These are phyloP conservation scores for Pseudocercospora vitis DNA, from an alignment of 2,329 filamentous ascomycete genomes.

Conservation along the genomic window DNA sequence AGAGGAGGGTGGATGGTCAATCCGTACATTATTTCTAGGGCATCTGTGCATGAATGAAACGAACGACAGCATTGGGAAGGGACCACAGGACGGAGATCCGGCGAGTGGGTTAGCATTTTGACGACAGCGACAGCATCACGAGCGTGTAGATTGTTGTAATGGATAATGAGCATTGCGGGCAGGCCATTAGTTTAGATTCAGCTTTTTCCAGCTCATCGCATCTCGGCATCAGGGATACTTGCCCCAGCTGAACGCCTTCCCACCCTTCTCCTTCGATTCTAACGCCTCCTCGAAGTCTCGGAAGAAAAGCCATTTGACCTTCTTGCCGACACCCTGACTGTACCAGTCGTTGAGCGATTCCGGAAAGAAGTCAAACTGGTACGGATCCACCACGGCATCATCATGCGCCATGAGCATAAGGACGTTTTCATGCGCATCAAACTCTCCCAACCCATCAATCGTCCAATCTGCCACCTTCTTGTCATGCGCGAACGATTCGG, in stretches of 20 bases:
- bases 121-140: background rate
- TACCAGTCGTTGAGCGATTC: constrained; percentile 38
- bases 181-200: no score
- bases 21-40: background rate
- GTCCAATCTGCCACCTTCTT: constrained; percentile 39
- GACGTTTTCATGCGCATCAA: constrained; percentile 37
- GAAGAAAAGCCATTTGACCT: constrained; percentile 47
- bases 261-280: constrained; percentile 30
- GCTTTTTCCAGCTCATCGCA: no score
- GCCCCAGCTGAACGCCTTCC: constrained; percentile 26
- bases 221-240: no score
- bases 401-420: constrained; percentile 38
- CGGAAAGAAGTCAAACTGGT: constrained; percentile 43
- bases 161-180: background rate
- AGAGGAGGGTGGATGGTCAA: background rate
- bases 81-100: background rate
- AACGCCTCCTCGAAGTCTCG: constrained; percentile 51
- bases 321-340: constrained; percentile 32
- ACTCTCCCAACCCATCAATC: constrained; percentile 35
- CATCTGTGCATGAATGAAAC: background rate
- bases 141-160: background rate
- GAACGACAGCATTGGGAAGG: background rate
- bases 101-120: background rate
- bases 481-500: constrained; percentile 37
- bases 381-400: constrained; percentile 33